phyloP scores from a whole-genome alignment of 441 rosid genomes.

The Brassica balearica region DNA sequence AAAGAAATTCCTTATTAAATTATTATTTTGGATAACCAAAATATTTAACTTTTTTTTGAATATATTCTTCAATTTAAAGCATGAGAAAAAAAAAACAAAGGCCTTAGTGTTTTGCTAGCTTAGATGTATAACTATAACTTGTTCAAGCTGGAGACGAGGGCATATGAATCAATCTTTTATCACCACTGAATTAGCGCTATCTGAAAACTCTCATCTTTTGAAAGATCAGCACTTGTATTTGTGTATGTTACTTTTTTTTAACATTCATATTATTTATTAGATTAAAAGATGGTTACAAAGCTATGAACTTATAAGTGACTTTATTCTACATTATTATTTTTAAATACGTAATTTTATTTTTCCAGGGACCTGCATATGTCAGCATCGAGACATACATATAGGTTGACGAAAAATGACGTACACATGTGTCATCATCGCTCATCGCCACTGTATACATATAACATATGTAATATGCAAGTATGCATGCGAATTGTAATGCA shows the following conservation, averaged over 20 bases:
- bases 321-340: background rate
- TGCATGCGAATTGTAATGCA: constrained; percentile 16
- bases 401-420: background rate
- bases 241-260: too few relatives aligned
- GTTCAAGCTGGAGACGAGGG: background rate
- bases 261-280: too few relatives aligned
- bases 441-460: background rate
- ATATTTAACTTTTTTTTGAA: too few relatives aligned
- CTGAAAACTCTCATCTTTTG: background rate
- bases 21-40: too few relatives aligned
- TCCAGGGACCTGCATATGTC: constrained; percentile 5
- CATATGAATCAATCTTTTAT: background rate
- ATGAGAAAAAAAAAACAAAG: too few relatives aligned
- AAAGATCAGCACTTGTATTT: background rate
- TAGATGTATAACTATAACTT: background rate
- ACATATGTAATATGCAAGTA: constrained; percentile 11
- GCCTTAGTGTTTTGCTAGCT: too few relatives aligned
- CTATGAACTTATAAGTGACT: too few relatives aligned
- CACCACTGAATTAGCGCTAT: background rate
- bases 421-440: constrained; percentile 1
- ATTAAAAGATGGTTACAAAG: too few relatives aligned
- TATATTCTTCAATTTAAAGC: too few relatives aligned
- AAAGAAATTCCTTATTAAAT: too few relatives aligned
- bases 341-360: background rate
- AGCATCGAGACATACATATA: constrained; percentile 14